Evolutionary conservation across 2,329 filamentous ascomycete genomes (phyloP).

Genomic region (Monosporascus sp.): DNA sequence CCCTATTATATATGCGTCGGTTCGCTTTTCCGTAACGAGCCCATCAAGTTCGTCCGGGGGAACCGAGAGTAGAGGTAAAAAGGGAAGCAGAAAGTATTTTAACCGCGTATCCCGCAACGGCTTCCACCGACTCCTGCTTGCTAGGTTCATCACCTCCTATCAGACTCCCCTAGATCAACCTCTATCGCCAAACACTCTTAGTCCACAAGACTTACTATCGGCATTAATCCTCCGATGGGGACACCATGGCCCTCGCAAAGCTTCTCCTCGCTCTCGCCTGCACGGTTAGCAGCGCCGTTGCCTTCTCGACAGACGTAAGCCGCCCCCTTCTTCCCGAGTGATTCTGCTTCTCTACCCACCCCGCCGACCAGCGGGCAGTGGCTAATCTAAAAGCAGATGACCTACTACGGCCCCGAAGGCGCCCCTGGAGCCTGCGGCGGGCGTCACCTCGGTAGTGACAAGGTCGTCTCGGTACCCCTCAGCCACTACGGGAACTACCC

Average conservation of each 20-base stretch:
- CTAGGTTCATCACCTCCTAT: no score
- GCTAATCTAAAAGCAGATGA: background rate
- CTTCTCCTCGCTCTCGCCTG: background rate
- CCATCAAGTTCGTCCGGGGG: no score
- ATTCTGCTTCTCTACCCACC: background rate
- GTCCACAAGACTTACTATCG: background rate
- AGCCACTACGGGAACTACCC: slow-evolving; percentile 5
- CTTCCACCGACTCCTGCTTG: no score
- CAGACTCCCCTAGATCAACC: no score
- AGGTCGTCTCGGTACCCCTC: slow-evolving; percentile 18
- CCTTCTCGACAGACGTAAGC: slow-evolving; percentile 19
- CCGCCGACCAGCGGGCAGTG: background rate
- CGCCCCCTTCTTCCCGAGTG: slow-evolving; percentile 7
- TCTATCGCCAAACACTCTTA: no score
- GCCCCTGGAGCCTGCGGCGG: slow-evolving; percentile 17
- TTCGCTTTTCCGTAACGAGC: no score
- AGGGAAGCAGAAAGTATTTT: no score
- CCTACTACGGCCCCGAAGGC: background rate
- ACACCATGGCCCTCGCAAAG: background rate
- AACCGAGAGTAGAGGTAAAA: no score
- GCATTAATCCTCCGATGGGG: background rate
- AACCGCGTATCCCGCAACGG: no score
- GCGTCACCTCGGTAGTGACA: slow-evolving; percentile 10
- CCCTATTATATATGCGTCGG: no score
- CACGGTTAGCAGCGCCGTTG: slow-evolving; percentile 1